These are phyloP conservation scores for Pseudonitzschia multiseries DNA, from an alignment of 108 stramenopile genomes.

Conservation along the genomic window DNA sequence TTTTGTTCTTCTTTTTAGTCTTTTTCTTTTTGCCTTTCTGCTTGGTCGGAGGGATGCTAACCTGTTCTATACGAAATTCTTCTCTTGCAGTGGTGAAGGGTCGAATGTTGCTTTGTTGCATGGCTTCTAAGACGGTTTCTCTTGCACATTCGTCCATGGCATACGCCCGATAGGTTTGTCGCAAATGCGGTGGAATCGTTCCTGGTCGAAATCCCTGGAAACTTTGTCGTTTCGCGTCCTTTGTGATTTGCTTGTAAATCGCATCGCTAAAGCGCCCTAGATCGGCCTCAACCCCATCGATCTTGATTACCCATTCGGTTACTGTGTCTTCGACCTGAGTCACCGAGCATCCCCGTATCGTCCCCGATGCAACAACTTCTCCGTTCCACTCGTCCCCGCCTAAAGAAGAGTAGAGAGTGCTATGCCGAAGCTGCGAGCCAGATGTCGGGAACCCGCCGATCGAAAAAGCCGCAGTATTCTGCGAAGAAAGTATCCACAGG, in stretches of 20 bases:
- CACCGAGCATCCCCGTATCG: slow-evolving; percentile 59
- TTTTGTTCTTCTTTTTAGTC: slow-evolving; percentile 46
- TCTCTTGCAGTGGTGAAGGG: slow-evolving; percentile 65
- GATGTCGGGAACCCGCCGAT: not conserved
- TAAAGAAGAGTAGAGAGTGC: not conserved
- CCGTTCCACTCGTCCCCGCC: slow-evolving; percentile 49
- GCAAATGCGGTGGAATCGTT: slow-evolving; percentile 80
- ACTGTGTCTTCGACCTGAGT: slow-evolving; percentile 42
- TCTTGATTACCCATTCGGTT: slow-evolving; percentile 64
- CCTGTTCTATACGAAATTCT: slow-evolving; percentile 50
- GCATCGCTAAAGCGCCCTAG: slow-evolving; percentile 72
- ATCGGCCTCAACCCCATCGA: slow-evolving; percentile 81
- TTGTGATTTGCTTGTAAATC: slow-evolving; percentile 71
- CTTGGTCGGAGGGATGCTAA: slow-evolving; percentile 58
- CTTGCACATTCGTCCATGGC: slow-evolving; percentile 85
- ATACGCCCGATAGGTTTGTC: slow-evolving; percentile 71
- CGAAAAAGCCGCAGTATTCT: not conserved
- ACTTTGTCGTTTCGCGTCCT: slow-evolving; percentile 66
- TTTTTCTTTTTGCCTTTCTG: slow-evolving; percentile 44
- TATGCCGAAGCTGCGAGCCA: not conserved
- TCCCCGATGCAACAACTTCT: slow-evolving; percentile 59
- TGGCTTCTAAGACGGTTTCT: slow-evolving; percentile 77
- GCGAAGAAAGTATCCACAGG: not conserved
- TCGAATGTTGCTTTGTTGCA: slow-evolving; percentile 82
- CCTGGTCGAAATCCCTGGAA: slow-evolving; percentile 86